Evolutionary conservation across 2,329 filamentous ascomycete genomes (phyloP).

Genomic region (Pezicula radicicola): DNA sequence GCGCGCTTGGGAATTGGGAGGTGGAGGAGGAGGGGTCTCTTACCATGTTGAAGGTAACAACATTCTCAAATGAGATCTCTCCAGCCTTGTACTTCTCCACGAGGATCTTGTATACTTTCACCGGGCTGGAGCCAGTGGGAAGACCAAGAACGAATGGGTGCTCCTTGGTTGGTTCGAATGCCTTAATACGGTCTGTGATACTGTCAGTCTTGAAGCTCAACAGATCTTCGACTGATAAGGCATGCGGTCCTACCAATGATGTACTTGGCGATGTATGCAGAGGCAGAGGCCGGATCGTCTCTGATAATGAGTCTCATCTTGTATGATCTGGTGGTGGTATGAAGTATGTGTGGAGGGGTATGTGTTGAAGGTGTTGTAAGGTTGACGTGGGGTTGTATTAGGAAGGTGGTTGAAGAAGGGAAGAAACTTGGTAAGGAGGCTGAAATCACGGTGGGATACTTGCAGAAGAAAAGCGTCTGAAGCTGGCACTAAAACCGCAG

Average conservation of each 20-base stretch:
- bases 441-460: not conserved
- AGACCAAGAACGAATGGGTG: constrained; percentile 80
- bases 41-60: constrained; percentile 91
- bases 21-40: constrained; percentile 11
- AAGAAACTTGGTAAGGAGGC: not conserved
- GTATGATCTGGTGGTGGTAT: constrained; percentile 3
- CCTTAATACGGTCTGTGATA: constrained; percentile 66
- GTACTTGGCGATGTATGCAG: constrained; percentile 77
- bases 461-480: no score
- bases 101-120: constrained; percentile 73
- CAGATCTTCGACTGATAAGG: not conserved
- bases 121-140: constrained; percentile 78
- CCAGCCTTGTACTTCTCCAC: constrained; percentile 69
- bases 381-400: not conserved
- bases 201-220: not conserved
- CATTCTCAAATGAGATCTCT: constrained; percentile 78
- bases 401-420: not conserved
- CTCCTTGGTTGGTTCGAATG: constrained; percentile 68
- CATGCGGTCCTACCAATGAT: constrained; percentile 57
- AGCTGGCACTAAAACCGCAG: no score
- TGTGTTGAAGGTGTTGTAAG: not conserved
- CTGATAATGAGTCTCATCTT: constrained; percentile 80
- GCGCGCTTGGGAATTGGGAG: constrained; percentile 1
- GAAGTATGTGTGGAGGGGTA: not conserved
- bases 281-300: constrained; percentile 65